A percentile compares a stretch with the other conserved stretches of the same genome.
Evolutionary conservation across 768 basidiomycete species (phyloP).

Genomic region (Udeniomyces megalosporus): DNA sequence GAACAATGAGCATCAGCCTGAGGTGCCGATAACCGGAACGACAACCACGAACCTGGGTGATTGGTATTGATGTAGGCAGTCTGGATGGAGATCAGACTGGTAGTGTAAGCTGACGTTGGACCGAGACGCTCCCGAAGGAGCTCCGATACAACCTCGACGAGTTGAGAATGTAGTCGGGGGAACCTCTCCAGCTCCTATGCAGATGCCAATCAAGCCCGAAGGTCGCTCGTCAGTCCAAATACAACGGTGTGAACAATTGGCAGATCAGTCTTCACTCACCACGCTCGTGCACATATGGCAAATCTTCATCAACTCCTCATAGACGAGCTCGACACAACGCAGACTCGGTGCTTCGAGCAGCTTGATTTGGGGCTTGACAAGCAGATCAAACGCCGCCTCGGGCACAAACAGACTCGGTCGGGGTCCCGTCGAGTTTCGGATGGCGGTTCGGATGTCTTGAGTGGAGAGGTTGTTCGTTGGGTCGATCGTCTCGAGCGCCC

Average conservation of each 20-base stretch:
- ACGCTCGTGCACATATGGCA: slow-evolving; percentile 90
- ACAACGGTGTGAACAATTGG: too few species aligned
- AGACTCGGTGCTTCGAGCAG: slow-evolving; percentile 83
- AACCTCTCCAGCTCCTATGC: slow-evolving; percentile 97
- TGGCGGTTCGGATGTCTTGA: slow-evolving; percentile 92
- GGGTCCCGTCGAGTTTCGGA: slow-evolving; percentile 94
- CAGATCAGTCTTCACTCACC: not conserved
- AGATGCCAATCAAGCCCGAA: too few species aligned
- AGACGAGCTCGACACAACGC: slow-evolving; percentile 92
- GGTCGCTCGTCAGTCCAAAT: too few species aligned
- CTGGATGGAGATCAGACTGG: slow-evolving; percentile 89
- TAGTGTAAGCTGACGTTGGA: slow-evolving; percentile 91
- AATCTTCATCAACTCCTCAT: slow-evolving; percentile 97
- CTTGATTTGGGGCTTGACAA: slow-evolving; percentile 97
- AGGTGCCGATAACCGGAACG: slow-evolving; percentile 43
- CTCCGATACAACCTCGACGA: slow-evolving; percentile 94
- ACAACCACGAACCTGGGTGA: slow-evolving; percentile 45
- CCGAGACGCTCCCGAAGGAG: slow-evolving; percentile 85
- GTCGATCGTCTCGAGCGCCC: slow-evolving; percentile 75
- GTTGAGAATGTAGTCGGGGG: slow-evolving; percentile 76
- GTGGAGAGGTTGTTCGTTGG: slow-evolving; percentile 79
- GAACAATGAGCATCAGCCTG: slow-evolving; percentile 37
- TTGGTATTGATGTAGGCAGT: slow-evolving; percentile 99
- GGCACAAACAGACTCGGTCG: slow-evolving; percentile 91
- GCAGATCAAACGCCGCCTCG: slow-evolving; percentile 85